Conservation (phyloP, 2,329 filamentous ascomycete species). For the Rosellinia necatrix region DNA sequence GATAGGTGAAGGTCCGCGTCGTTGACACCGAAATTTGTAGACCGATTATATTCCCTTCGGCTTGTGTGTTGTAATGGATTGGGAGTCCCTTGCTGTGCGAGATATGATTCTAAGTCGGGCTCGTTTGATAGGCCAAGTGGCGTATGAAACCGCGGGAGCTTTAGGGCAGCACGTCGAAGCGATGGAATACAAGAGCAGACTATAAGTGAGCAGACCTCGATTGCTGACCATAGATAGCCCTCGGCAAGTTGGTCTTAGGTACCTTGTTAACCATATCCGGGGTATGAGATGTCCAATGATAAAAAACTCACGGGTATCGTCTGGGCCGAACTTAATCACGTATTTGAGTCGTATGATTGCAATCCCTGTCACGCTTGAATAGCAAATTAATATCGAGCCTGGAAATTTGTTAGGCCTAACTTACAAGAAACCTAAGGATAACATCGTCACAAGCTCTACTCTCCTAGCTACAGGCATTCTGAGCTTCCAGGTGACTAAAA, state of each 20-base stretch:
- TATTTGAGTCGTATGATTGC: constrained; percentile 30
- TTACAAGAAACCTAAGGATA: constrained; percentile 30
- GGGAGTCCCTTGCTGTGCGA: neutral
- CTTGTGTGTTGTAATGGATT: constrained; percentile 17
- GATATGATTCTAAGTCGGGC: constrained; percentile 4
- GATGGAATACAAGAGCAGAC: constrained; percentile 42
- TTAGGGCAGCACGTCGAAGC: constrained; percentile 37
- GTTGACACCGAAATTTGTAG: constrained; percentile 20
- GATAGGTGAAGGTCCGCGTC: constrained; percentile 18
- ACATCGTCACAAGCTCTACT: constrained; percentile 14
- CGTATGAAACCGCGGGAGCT: constrained; percentile 30
- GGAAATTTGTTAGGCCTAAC: neutral
- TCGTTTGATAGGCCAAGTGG: constrained; percentile 36
- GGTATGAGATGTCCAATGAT: neutral
- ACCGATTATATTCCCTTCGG: constrained; percentile 25
- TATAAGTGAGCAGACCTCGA: constrained; percentile 41
- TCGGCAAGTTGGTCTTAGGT: constrained; percentile 34
- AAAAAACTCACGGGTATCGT: constrained; percentile 30
- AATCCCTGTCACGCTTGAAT: constrained; percentile 27
- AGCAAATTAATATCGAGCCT: constrained; percentile 6
- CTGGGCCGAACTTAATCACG: constrained; percentile 11
- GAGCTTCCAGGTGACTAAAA: constrained; percentile 31
- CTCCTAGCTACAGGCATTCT: constrained; percentile 28
- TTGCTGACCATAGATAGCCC: constrained; percentile 40
- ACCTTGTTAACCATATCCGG: constrained; percentile 5